Conservation (phyloP, 164 flowering plant genomes). For the Cinnamomum chago region DNA sequence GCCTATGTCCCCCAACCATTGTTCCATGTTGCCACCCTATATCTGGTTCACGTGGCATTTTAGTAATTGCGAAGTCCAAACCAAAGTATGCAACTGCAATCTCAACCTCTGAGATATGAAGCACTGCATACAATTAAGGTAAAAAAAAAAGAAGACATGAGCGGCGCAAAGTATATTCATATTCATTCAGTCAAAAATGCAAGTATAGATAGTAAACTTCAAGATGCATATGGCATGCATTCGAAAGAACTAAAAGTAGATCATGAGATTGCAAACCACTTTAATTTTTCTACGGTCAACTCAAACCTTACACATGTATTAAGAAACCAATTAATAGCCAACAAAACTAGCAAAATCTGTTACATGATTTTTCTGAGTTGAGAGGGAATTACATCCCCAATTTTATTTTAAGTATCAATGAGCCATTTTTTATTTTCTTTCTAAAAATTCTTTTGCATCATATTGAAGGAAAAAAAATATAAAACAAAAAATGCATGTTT, state of each 20-base stretch:
- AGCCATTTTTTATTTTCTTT: no score
- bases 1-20: conserved; percentile 38
- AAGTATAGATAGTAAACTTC: neutral
- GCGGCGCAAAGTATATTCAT: neutral
- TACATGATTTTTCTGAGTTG: neutral
- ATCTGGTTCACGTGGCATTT: conserved; percentile 35
- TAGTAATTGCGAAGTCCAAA: neutral
- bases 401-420: no score
- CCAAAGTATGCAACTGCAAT: conserved; percentile 1
- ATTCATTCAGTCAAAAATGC: neutral
- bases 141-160: neutral
- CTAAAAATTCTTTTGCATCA: no score
- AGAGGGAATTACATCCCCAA: neutral
- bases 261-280: neutral
- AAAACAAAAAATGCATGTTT: no score
- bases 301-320: neutral
- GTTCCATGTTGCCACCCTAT: conserved; percentile 38
- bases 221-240: neutral
- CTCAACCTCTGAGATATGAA: conserved; percentile 1
- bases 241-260: neutral
- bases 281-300: neutral
- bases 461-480: no score
- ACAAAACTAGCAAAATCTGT: neutral
- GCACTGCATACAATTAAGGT: neutral
- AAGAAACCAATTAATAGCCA: neutral